phyloP scores from a whole-genome alignment of 176 grass and related monocot genomes.

The Triticum urartu region DNA sequence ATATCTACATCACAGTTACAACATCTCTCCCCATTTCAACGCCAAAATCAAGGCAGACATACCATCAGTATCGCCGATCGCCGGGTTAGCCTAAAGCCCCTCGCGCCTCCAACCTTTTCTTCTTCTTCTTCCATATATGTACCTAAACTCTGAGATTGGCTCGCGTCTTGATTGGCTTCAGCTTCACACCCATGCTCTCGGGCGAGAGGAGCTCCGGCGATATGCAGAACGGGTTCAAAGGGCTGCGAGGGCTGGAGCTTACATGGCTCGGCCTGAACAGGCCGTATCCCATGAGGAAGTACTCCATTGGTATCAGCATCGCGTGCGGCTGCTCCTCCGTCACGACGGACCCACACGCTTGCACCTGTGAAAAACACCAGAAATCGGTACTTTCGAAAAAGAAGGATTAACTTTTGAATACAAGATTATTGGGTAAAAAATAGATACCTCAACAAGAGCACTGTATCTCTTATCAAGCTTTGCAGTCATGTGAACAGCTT shows the following conservation, averaged over 20 bases:
- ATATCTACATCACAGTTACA: conserved; percentile 40
- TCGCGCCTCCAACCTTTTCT: neutral
- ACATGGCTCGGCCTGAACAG: conserved; percentile 70
- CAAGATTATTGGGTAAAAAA: neutral
- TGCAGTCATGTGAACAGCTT: conserved; percentile 83
- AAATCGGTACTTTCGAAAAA: neutral
- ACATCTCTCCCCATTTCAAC: conserved; percentile 41
- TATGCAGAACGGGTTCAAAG: conserved; percentile 71
- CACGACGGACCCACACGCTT: conserved; percentile 82
- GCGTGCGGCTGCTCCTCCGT: conserved; percentile 92
- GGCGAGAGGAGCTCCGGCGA: conserved; percentile 89
- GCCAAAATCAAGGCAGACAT: conserved; percentile 48
- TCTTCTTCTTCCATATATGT: neutral
- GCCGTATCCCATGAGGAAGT: conserved; percentile 87
- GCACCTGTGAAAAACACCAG: conserved; percentile 53
- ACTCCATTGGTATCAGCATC: conserved; percentile 93
- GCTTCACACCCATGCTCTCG: conserved; percentile 95
- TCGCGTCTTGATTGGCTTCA: conserved; percentile 94
- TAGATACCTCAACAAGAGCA: conserved; percentile 83
- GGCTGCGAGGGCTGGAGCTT: conserved; percentile 69
- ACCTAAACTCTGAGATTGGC: conserved; percentile 51
- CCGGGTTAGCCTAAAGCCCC: conserved; percentile 1
- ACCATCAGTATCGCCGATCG: conserved; percentile 12
- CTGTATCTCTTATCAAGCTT: conserved; percentile 74
- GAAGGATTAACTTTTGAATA: neutral